Base-by-base conservation (phyloP, 2,329 filamentous ascomycete species). In the Fusarium nygamai region DNA sequence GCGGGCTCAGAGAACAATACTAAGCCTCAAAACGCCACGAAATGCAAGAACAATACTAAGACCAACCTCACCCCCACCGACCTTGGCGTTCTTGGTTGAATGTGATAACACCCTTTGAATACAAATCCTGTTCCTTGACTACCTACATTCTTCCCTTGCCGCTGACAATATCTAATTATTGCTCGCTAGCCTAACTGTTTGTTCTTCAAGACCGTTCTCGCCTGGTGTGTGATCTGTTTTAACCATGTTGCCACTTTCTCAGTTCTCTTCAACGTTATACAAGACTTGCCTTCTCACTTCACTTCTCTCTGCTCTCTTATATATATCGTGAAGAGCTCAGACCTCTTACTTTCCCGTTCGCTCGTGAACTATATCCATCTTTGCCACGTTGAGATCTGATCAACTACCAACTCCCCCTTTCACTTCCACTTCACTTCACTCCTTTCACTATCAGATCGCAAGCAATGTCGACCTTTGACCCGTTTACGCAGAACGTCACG, bases 401-500 rank as follows among this genome's bases (percentile, higher is more conserved):
- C 48, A 8, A 44, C n/a, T 22, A 54, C 33, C 61, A 61, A 41
- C 34, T 16, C 33, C 41, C 41, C 38, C 27, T 19, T 47, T 47
- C 24, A 38, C 31, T 33, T 29, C 12, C n/a, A n/a, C n/a, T 38
- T 1, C 20, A 31, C 31, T 48, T 31, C 46, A 48, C 20, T 48
- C 46, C 27, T 48, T 44, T 48, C 46, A 48, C 46, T 48, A 69
- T 24, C 38, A 58, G 47, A 44, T 20, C 63, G 67, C 48, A 44
- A 81, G 71, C 47, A 46, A 81, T 80, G 79, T 69, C 44, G 33
- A 46, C 53, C 71, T 84, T 84, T 70, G 76, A 85, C 62, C 83
- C 81, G 13, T 80, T 77, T 50, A 70, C 67, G 29, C 85, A 86
- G 65, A 78, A 78, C 67, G 76, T 84, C 62, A 79, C 77, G 58